Evolutionary conservation across 2,329 filamentous ascomycete genomes (phyloP), one percentile per base, ranked within the genome.

Genomic region (Phoma sp.): DNA sequence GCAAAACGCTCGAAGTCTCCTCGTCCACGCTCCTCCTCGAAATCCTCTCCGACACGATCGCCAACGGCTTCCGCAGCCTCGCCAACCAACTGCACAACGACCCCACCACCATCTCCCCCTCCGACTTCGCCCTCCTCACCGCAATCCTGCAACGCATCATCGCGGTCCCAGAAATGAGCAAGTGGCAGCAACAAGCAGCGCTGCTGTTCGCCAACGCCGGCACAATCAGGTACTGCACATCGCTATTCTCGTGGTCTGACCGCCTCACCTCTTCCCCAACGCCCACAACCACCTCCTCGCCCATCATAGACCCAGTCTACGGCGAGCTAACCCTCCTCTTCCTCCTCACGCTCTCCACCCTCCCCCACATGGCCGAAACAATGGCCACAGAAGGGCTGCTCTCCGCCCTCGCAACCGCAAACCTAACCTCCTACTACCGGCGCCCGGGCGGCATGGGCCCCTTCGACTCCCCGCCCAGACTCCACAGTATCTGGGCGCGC

Each of bases 241-340:
- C 90, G 30, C 82, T 99, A 4, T 98, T 93, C 75, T 96, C 92
- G 0, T 99, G 95, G 95, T 86, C 93, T 4, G 92, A 98, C 73
- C 86, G 88, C 61, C 82, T 98, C 23, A 84, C 89, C 0, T 6
- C 9, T 29, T 9, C 27, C 27, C 27, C 18, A 83, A 89, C 32
- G 25, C 56, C 2, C 61, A 67, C 50, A 64, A 67, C n/a, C 24
- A 84, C 89, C 18, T 18, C 18, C 18, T 18, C 18, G 2, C 1
- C 18, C 2, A 18, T 18, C 18, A 18, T 18, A 18, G 93, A 98
- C 69, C 93, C 95, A 0, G 81, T 98, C 27, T 98, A 97, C 73
- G 95, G 93, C 60, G 93, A 97, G 70, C 84, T 97, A n/a, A 90
- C 90, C 66, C 83, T 96, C 36, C 82, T 93, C 24, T 96, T 98